Percentiles rank a stretch among this genome's conserved stretches.
These are phyloP conservation scores for Zygosaccharomyces siamensis DNA, from an alignment of 805 yeast genomes.

Conservation along the genomic window DNA sequence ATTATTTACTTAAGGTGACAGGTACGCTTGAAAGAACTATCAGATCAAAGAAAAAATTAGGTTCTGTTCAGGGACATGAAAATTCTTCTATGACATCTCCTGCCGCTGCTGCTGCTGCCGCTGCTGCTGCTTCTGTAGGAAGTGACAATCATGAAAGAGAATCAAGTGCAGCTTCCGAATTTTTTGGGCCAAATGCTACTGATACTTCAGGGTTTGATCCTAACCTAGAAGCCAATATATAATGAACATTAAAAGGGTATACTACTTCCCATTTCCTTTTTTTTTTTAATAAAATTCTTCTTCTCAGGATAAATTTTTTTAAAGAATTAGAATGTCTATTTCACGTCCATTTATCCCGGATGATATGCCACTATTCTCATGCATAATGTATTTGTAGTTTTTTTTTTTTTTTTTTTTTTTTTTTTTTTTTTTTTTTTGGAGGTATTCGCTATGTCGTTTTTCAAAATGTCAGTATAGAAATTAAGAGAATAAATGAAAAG, in stretches of 20 bases:
- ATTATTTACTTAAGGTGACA: constrained; percentile 74
- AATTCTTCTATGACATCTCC: not conserved
- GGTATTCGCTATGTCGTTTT: too few species aligned
- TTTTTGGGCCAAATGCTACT: constrained; percentile 16
- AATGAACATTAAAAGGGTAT: not conserved
- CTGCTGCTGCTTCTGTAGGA: not conserved
- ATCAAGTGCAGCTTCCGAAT: constrained; percentile 10
- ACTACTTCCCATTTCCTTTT: not conserved
- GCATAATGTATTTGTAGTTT: too few species aligned
- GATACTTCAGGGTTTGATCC: constrained; percentile 25
- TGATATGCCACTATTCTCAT: too few species aligned
- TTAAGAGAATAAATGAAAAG: too few species aligned
- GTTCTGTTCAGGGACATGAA: not conserved
- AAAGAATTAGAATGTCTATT: too few species aligned
- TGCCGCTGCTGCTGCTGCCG: not conserved
- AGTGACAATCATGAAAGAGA: constrained; percentile 6
- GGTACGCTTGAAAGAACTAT: constrained; percentile 69
- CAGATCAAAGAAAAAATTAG: constrained; percentile 34
- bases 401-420: too few species aligned
- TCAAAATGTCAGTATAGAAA: too few species aligned
- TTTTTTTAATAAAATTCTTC: too few species aligned
- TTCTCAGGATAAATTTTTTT: too few species aligned
- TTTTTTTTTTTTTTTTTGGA: too few species aligned
- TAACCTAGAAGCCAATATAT: constrained; percentile 20
- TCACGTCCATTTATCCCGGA: too few species aligned